Conservation (phyloP, 1,139 yeast species). For the Suhomyces guaymorum region DNA sequence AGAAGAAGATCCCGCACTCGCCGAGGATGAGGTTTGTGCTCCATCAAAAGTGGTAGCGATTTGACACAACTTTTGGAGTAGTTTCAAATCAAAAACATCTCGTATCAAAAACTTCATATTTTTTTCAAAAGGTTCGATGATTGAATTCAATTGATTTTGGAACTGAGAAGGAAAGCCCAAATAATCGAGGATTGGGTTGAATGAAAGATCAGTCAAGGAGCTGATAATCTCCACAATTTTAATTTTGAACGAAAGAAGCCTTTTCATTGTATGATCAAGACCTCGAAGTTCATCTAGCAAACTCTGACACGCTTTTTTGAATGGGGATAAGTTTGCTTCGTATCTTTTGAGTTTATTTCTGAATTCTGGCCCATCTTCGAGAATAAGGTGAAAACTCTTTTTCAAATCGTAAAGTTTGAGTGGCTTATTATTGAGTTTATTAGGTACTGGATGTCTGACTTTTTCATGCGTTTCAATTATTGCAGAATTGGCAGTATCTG, state of each 20-base stretch:
- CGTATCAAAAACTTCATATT: conserved; percentile 32
- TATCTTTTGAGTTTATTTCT: conserved; percentile 55
- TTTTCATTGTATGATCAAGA: conserved; percentile 27
- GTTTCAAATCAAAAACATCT: conserved; percentile 34
- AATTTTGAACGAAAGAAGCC: conserved; percentile 21
- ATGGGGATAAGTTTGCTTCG: conserved; percentile 53
- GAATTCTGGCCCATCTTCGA: conserved; percentile 77
- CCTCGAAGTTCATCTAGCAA: conserved; percentile 37
- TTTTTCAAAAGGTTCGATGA: conserved; percentile 38
- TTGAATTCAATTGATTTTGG: conserved; percentile 13
- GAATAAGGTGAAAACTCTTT: conserved; percentile 31
- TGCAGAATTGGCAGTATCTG: not conserved
- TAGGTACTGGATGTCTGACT: not conserved
- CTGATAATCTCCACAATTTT: conserved; percentile 28
- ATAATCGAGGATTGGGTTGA: conserved; percentile 14
- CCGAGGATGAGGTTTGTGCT: conserved; percentile 2
- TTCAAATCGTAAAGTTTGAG: conserved; percentile 12
- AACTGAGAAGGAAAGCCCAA: conserved; percentile 17
- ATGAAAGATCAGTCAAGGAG: conserved; percentile 22
- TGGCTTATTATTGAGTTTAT: conserved; percentile 2
- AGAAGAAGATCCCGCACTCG: conserved; percentile 4
- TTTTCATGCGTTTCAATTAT: not conserved
- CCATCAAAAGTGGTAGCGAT: conserved; percentile 6
- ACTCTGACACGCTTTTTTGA: conserved; percentile 42
- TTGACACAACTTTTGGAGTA: conserved; percentile 27